Conservation (phyloP, 495 filamentous ascomycete genomes). For the Massariosphaeria phaeospora region DNA sequence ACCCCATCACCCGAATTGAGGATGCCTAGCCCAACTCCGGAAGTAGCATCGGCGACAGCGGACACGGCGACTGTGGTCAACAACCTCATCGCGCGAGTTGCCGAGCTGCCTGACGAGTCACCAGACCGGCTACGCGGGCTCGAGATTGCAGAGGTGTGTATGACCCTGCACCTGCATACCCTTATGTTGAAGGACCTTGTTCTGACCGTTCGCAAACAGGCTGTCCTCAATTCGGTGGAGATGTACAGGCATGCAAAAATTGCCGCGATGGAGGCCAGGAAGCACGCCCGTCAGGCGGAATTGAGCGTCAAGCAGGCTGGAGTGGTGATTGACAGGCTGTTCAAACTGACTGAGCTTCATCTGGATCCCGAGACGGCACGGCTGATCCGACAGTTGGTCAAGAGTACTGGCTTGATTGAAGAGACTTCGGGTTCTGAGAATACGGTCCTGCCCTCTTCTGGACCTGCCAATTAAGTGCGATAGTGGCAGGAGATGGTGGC, state of each 20-base stretch:
- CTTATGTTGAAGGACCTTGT: conserved; percentile 1
- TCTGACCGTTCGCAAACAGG: conserved; percentile 1
- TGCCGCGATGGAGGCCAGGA: not conserved
- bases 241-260: conserved; percentile 1
- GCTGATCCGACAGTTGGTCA: too few relatives aligned
- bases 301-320: not conserved
- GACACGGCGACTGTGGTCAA: not conserved
- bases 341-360: not conserved
- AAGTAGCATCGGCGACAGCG: not conserved
- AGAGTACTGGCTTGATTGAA: not conserved
- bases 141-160: conserved; percentile 12
- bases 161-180: conserved; percentile 1
- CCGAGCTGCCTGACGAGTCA: not conserved
- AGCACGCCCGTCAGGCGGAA: conserved; percentile 10
- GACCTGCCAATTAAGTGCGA: too few relatives aligned
- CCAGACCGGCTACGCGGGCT: conserved; percentile 4
- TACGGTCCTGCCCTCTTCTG: too few relatives aligned
- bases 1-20: too few relatives aligned
- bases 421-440: too few relatives aligned
- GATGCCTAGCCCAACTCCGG: not conserved
- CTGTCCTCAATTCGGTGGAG: conserved; percentile 2
- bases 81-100: conserved; percentile 1
- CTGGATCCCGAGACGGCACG: too few relatives aligned
- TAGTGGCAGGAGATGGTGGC: too few relatives aligned
- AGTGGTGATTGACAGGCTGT: not conserved